phyloP scores from a whole-genome alignment of 768 basidiomycete genomes.

The Pleurotus cornucopiae region DNA sequence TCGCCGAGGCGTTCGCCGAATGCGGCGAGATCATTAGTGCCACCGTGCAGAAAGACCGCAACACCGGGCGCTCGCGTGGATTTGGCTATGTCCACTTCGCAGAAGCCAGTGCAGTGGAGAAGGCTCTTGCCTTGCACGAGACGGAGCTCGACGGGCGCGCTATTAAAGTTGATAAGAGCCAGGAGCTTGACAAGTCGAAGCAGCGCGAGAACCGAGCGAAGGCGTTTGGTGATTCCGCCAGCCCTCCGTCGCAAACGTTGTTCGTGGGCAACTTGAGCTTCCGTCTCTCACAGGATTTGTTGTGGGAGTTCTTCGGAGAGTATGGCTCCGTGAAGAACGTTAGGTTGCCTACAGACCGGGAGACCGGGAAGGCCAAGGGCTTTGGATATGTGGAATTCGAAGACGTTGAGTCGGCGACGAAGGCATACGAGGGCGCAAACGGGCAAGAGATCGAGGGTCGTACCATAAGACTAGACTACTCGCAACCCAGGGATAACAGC shows the following conservation, averaged over 20 bases:
- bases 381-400: conserved; percentile 97
- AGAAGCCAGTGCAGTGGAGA: conserved; percentile 66
- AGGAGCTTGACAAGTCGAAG: conserved; percentile 51
- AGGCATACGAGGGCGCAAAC: conserved; percentile 66
- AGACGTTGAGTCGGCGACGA: conserved; percentile 72
- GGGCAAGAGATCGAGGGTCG: conserved; percentile 83
- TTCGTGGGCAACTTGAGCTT: conserved; percentile 93
- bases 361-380: conserved; percentile 87
- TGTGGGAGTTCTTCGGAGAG: conserved; percentile 90
- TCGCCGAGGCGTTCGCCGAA: conserved; percentile 82
- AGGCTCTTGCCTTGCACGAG: conserved; percentile 77
- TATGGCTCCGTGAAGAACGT: conserved; percentile 83
- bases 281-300: conserved; percentile 68
- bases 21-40: conserved; percentile 91
- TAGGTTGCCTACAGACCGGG: conserved; percentile 88
- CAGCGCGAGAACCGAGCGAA: conserved; percentile 67
- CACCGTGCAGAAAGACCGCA: conserved; percentile 81
- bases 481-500: conserved; percentile 73
- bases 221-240: conserved; percentile 66
- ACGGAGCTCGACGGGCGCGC: conserved; percentile 90
- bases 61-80: conserved; percentile 77
- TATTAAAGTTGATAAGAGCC: conserved; percentile 81
- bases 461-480: conserved; percentile 77
- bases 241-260: conserved; percentile 68
- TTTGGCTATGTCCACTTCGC: conserved; percentile 83